phyloP scores from a whole-genome alignment of 78 protist species.

The Guillardia theta region DNA sequence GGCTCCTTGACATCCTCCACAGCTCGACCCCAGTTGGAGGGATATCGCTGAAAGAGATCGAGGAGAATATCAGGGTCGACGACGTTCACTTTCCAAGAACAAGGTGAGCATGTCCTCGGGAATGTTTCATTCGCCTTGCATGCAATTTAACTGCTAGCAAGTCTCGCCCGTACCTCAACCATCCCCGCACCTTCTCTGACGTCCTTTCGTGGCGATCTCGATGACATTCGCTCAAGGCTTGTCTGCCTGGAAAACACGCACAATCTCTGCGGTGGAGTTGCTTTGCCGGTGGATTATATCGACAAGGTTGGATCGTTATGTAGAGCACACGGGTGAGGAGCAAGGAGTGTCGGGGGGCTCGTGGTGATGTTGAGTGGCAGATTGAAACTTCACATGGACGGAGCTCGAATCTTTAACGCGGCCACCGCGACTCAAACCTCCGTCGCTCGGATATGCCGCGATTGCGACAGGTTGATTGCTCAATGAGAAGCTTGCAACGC shows the following conservation, averaged over 20 bases:
- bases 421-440: background rate
- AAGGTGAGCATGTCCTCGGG: slow-evolving; percentile 32
- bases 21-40: background rate
- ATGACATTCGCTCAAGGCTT: background rate
- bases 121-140: too few species aligned
- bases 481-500: background rate
- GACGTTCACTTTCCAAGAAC: slow-evolving; percentile 60
- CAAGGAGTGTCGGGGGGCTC: background rate
- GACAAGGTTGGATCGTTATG: background rate
- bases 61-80: background rate
- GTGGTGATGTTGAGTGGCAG: background rate
- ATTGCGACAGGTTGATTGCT: background rate
- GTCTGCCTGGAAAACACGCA: background rate
- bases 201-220: background rate
- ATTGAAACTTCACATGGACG: slow-evolving; percentile 36
- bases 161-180: too few species aligned
- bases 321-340: background rate
- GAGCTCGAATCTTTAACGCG: slow-evolving; percentile 45
- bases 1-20: background rate
- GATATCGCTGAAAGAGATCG: background rate
- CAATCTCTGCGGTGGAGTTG: slow-evolving; percentile 40
- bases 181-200: too few species aligned
- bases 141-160: too few species aligned
- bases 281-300: background rate
- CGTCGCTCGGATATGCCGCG: background rate